A percentile compares a stretch with the other conserved stretches of the same genome.
Evolutionary conservation across 306 rosid species (phyloP).

Genomic region (Chamaecrista fasciculata): DNA sequence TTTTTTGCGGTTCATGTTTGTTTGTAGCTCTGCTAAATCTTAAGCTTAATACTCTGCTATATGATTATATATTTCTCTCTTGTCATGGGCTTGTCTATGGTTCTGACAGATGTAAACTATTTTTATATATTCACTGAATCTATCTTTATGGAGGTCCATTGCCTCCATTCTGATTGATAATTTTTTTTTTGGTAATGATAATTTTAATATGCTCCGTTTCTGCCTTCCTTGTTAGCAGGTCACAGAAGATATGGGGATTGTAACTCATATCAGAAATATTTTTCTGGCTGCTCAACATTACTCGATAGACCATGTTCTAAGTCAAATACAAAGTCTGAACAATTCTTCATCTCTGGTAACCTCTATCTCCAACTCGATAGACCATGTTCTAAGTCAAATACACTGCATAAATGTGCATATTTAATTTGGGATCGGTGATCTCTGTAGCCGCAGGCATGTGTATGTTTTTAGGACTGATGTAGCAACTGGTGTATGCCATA

Average conservation of each 20-base stretch:
- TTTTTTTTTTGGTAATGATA: too few relatives aligned
- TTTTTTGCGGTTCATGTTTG: conserved; percentile 1
- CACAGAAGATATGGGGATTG: conserved; percentile 63
- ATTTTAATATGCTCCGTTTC: conserved; percentile 21
- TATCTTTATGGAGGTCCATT: conserved; percentile 18
- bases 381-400: background rate
- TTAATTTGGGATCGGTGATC: background rate
- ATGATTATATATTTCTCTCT: background rate
- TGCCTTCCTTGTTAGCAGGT: conserved; percentile 53
- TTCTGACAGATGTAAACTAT: conserved; percentile 14
- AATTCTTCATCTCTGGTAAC: conserved; percentile 56
- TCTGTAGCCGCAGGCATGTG: conserved; percentile 3
- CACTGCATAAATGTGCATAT: background rate
- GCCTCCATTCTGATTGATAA: too few relatives aligned
- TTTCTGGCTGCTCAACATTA: conserved; percentile 60
- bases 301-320: conserved; percentile 38
- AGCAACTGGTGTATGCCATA: conserved; percentile 10
- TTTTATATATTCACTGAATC: background rate
- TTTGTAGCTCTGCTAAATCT: background rate
- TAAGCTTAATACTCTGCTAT: background rate
- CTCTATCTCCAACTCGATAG: conserved; percentile 34
- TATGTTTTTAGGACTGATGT: background rate
- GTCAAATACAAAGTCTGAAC: conserved; percentile 44
- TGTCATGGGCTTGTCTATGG: conserved; percentile 10
- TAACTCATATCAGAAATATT: conserved; percentile 58